phyloP scores from a whole-genome alignment of 2,329 filamentous ascomycete genomes.

The Aureobasidium sp. region DNA sequence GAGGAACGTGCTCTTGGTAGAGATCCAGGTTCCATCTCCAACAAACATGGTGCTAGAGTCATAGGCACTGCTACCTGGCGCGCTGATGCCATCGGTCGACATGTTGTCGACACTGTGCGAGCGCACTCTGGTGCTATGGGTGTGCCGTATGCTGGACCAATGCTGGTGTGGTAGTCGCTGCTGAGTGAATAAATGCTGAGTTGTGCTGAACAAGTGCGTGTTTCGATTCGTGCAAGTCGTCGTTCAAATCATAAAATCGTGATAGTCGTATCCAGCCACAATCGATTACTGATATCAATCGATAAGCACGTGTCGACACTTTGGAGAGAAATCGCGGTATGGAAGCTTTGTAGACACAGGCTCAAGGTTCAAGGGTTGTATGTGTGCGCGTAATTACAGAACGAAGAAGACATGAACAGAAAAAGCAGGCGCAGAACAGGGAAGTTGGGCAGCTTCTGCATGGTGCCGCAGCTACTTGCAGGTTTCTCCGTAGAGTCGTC shows the following conservation, averaged over 20 bases:
- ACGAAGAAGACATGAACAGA: not conserved
- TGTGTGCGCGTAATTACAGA: not conserved
- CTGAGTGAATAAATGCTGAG: not conserved
- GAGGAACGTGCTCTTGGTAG: constrained; percentile 66
- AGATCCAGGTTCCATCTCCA: constrained; percentile 79
- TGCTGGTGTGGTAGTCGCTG: not conserved
- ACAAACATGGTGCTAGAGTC: constrained; percentile 66
- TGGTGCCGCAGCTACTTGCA: constrained; percentile 5
- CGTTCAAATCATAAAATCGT: constrained; percentile 7
- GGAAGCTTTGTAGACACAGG: not conserved
- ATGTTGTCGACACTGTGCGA: constrained; percentile 1
- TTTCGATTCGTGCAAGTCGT: not conserved
- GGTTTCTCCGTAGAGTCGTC: not conserved
- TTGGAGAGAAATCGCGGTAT: not conserved
- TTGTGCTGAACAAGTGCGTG: not conserved
- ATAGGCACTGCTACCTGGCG: constrained; percentile 65
- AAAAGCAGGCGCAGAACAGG: not conserved
- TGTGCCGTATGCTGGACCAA: not conserved
- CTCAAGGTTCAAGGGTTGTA: not conserved
- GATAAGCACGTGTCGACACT: not conserved
- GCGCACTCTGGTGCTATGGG: not conserved
- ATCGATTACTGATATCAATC: constrained; percentile 5
- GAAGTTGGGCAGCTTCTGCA: constrained; percentile 7
- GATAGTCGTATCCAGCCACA: constrained; percentile 4
- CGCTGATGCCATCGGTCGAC: constrained; percentile 40